These are phyloP conservation scores for Chrysosphaeria jannelii DNA, from an alignment of 2,329 filamentous ascomycete genomes.

Conservation along the genomic window DNA sequence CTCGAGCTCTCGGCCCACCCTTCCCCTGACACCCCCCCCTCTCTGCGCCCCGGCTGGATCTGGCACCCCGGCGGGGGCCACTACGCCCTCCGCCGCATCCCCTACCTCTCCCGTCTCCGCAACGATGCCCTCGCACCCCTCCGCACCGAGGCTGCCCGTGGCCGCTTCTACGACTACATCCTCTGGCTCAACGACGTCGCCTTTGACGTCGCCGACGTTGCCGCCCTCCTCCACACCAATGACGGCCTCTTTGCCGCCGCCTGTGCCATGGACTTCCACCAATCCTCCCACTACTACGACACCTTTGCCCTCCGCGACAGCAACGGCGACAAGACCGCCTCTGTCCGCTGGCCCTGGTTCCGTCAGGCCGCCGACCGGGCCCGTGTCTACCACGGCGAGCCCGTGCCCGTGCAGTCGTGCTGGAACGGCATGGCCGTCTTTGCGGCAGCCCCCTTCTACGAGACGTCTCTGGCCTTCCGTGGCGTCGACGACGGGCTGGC, in stretches of 20 bases:
- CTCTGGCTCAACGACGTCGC: slow-evolving; percentile 31
- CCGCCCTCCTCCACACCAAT: slow-evolving; percentile 21
- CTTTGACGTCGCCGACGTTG: slow-evolving; percentile 20
- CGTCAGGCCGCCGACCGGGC: slow-evolving; percentile 11
- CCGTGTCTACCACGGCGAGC: slow-evolving; percentile 17
- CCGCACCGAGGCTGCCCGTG: slow-evolving; percentile 12
- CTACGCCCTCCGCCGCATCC: slow-evolving; percentile 31
- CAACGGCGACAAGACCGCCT: slow-evolving; percentile 18
- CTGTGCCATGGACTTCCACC: slow-evolving; percentile 27
- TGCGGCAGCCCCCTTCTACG: slow-evolving; percentile 16
- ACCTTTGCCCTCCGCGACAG: slow-evolving; percentile 28
- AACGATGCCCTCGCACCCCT: slow-evolving; percentile 32
- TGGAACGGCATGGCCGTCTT: slow-evolving; percentile 32
- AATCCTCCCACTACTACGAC: slow-evolving; percentile 24
- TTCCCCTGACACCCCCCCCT: slow-evolving; percentile 6
- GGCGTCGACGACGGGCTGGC: slow-evolving; percentile 31
- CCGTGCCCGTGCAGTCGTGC: slow-evolving; percentile 30
- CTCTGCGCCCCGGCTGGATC: slow-evolving; percentile 27
- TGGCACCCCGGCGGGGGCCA: slow-evolving; percentile 16
- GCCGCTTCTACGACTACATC: slow-evolving; percentile 17
- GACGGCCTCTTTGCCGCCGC: slow-evolving; percentile 25
- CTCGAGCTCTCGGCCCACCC: slow-evolving; percentile 19
- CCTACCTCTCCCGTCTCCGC: slow-evolving; percentile 31
- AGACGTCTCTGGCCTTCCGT: slow-evolving; percentile 21
- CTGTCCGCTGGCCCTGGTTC: slow-evolving; percentile 29